Base-by-base conservation (phyloP, 2,329 filamentous ascomycete genomes). In the Ascochyta pisi region DNA sequence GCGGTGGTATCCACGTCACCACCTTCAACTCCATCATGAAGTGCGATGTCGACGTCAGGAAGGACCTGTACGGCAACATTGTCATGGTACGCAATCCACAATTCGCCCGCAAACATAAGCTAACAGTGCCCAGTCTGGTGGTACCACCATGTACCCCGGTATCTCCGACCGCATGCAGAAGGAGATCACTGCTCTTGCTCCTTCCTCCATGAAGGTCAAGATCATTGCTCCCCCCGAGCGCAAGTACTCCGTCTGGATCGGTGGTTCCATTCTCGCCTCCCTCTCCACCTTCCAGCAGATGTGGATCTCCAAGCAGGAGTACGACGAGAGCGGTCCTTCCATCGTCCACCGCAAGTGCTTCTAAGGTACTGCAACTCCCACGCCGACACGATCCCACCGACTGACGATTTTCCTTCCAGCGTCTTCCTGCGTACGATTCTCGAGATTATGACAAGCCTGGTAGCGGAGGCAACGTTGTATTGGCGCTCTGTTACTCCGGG, bases 11-110 rank as follows among this genome's bases (percentile, higher is more conserved):
- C 83, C 95, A 98, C 85, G 93, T 96, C 79, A 98, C 94, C 79
- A 98, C 95, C 75, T 98, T 97, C 91, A 98, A 98, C 90, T 98
- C 95, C 76, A 97, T 99, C 89, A 98, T 98, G 92, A 99, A 99
- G 91, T 98, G 95, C 83, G 95, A 99, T 83, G 93, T 99, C 82
- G 95, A 99, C 82, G 95, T 99, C 83, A 91, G 95, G 86, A 98
- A 98, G 89, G 95, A 98, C 82, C 89, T 99, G 71, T 99, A 99
- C 83, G 93, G 93, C 82, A 99, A 99, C 90, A 98, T 99, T 79
- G 95, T 99, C 85, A 98, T 98, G 95, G 93, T 97, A 89, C 70
- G 92, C 84, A 65, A 10, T 35, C 15, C 23, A 4, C 7, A n/a
- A 19, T 33, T 1, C 9, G 31, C 15, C 12, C 23, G n/a, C 13